A percentile compares a stretch with the other conserved stretches of the same genome.
Conservation (phyloP, 192 early-diverging fungal genomes). For the Coemansia sp. region DNA sequence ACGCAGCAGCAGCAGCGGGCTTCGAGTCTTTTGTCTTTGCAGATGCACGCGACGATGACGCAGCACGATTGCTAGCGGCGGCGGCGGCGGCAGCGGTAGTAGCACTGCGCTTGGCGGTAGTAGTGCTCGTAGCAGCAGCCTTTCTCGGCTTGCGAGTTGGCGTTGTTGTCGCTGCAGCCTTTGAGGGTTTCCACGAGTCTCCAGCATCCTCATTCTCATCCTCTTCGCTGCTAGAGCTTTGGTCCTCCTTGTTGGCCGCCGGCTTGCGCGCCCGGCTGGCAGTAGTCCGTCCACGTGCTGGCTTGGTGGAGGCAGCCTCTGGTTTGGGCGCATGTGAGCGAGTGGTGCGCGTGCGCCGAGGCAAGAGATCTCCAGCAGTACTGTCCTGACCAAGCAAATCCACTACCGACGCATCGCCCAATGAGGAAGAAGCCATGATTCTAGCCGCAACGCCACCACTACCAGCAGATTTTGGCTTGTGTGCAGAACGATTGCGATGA, state of each 20-base stretch:
- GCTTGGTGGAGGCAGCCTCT: background rate
- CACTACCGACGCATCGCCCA: background rate
- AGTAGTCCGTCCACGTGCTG: background rate
- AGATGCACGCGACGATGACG: background rate
- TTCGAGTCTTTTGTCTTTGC: background rate
- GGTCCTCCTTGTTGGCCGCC: background rate
- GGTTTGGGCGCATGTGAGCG: background rate
- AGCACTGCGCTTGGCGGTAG: background rate
- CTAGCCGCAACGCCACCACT: no score
- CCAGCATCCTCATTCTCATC: conserved; percentile 2
- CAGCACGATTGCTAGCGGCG: background rate
- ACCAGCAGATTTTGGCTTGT: background rate
- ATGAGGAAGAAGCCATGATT: background rate
- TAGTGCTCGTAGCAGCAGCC: background rate
- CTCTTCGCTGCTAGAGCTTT: background rate
- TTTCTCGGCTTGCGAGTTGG: background rate
- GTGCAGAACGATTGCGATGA: no score
- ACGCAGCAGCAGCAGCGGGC: background rate
- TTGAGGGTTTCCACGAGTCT: conserved; percentile 3
- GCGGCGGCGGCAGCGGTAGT: no score
- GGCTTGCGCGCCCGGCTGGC: background rate
- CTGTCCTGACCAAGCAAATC: no score
- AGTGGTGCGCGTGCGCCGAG: conserved; percentile 6
- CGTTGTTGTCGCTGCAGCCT: background rate
- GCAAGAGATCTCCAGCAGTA: no score